phyloP scores from a whole-genome alignment of 768 basidiomycete genomes.

The Candolleomyces aberdarensis region DNA sequence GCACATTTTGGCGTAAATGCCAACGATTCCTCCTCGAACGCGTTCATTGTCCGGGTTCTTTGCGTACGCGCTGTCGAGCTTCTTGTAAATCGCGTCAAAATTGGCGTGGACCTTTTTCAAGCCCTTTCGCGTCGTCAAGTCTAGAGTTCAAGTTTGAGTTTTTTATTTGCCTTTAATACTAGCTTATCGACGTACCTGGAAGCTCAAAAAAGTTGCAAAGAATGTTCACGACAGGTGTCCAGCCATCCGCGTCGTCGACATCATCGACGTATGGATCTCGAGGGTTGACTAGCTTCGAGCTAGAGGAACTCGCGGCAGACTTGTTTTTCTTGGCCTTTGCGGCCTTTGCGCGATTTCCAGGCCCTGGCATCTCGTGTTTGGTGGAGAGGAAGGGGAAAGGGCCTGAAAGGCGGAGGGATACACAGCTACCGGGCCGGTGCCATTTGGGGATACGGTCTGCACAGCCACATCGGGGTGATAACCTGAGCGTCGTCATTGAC shows the following conservation, averaged over 20 bases:
- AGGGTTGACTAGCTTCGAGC: too few species aligned
- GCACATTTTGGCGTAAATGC: slow-evolving; percentile 63
- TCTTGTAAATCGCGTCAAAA: slow-evolving; percentile 49
- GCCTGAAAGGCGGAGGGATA: too few species aligned
- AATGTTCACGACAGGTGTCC: slow-evolving; percentile 43
- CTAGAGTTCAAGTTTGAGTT: slow-evolving; percentile 26
- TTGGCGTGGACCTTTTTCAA: slow-evolving; percentile 61
- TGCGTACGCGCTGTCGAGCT: slow-evolving; percentile 48
- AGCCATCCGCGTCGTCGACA: slow-evolving; percentile 46
- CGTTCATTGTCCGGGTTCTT: slow-evolving; percentile 40
- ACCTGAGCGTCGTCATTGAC: not conserved
- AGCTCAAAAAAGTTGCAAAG: slow-evolving; percentile 51
- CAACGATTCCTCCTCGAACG: slow-evolving; percentile 54
- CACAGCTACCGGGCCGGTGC: too few species aligned
- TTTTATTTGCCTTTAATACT: not conserved
- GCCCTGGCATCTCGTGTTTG: not conserved
- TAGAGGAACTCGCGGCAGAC: not conserved
- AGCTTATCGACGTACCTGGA: slow-evolving; percentile 41
- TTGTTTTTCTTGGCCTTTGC: slow-evolving; percentile 2
- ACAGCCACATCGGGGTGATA: not conserved
- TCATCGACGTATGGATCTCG: slow-evolving; percentile 34
- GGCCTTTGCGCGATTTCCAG: not conserved
- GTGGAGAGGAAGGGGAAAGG: too few species aligned
- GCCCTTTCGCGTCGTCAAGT: slow-evolving; percentile 52
- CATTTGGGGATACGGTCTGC: not conserved